Conservation (phyloP, 2,329 filamentous ascomycete species). For the Cladosporium sp. region DNA sequence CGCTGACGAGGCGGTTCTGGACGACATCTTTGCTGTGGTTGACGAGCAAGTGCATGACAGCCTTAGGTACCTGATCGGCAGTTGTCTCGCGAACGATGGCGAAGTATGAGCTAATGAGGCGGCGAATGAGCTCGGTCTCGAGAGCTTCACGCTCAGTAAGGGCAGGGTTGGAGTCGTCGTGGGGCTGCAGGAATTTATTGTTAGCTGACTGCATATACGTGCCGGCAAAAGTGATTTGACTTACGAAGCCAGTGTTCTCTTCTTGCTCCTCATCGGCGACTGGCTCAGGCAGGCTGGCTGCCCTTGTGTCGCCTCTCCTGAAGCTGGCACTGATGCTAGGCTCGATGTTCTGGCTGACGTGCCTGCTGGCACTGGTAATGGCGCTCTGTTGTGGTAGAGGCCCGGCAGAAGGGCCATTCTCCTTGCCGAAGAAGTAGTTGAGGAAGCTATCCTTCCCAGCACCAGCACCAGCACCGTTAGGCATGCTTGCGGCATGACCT, state of each 20-base stretch:
- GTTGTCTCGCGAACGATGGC: constrained; percentile 99
- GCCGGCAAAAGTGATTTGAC: constrained; percentile 2
- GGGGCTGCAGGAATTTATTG: constrained; percentile 13
- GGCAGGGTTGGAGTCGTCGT: constrained; percentile 56
- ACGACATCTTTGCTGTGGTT: constrained; percentile 98
- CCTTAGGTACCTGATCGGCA: constrained; percentile 96
- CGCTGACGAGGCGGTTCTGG: constrained; percentile 92
- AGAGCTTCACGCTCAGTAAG: constrained; percentile 94
- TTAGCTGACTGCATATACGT: constrained; percentile 1
- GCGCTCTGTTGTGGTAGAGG: constrained; percentile 39
- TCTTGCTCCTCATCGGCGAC: constrained; percentile 59
- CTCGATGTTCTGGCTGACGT: constrained; percentile 77
- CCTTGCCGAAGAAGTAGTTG: constrained; percentile 99
- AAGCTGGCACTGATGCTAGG: constrained; percentile 83
- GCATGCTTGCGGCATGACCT: constrained; percentile 26
- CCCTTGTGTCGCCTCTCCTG: constrained; percentile 66
- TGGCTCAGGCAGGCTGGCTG: constrained; percentile 30
- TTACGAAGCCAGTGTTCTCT: constrained; percentile 34
- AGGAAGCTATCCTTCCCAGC: constrained; percentile 87
- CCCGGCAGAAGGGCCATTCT: constrained; percentile 59
- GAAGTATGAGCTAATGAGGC: constrained; percentile 97
- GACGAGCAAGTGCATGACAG: constrained; percentile 96
- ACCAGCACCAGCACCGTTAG: constrained; percentile 46
- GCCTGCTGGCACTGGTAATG: constrained; percentile 55
- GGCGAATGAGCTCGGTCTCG: constrained; percentile 95